Conservation (phyloP, 805 yeast species). For the Dipodascus albidus region DNA sequence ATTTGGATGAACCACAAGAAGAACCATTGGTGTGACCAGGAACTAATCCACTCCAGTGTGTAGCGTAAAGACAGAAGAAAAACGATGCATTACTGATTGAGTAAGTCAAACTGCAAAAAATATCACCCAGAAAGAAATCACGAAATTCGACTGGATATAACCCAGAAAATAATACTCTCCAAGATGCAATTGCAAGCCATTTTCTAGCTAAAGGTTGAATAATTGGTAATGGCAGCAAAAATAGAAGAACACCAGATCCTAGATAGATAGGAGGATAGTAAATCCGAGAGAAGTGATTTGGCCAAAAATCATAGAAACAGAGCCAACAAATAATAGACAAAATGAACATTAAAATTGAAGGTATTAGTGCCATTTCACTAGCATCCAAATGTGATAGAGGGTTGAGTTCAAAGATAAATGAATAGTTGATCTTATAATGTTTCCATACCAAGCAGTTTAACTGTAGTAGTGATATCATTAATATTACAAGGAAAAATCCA, state of each 20-base stretch:
- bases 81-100: slow-evolving; percentile 75
- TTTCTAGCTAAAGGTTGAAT: slow-evolving; percentile 52
- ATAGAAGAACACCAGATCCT: slow-evolving; percentile 35
- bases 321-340: slow-evolving; percentile 61
- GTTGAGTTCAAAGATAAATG: slow-evolving; percentile 83
- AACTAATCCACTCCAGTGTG: slow-evolving; percentile 46
- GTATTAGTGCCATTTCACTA: slow-evolving; percentile 53
- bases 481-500: slow-evolving; percentile 59
- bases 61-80: slow-evolving; percentile 72
- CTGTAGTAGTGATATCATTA: slow-evolving; percentile 55
- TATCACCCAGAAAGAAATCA: slow-evolving; percentile 89
- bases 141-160: slow-evolving; percentile 90
- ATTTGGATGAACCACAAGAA: slow-evolving; percentile 31
- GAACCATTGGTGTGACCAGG: slow-evolving; percentile 12
- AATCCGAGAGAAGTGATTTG: slow-evolving; percentile 34
- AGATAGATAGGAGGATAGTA: slow-evolving; percentile 76
- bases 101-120: slow-evolving; percentile 79
- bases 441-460: slow-evolving; percentile 67
- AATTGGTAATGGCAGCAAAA: slow-evolving; percentile 52
- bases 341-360: slow-evolving; percentile 45
- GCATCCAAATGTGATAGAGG: slow-evolving; percentile 53
- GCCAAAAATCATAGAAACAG: slow-evolving; percentile 56
- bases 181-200: slow-evolving; percentile 63
- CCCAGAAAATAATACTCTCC: slow-evolving; percentile 72
- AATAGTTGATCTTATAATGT: slow-evolving; percentile 68